Evolutionary conservation across 495 filamentous ascomycete species (phyloP).

Genomic region (Xylaria grammica): DNA sequence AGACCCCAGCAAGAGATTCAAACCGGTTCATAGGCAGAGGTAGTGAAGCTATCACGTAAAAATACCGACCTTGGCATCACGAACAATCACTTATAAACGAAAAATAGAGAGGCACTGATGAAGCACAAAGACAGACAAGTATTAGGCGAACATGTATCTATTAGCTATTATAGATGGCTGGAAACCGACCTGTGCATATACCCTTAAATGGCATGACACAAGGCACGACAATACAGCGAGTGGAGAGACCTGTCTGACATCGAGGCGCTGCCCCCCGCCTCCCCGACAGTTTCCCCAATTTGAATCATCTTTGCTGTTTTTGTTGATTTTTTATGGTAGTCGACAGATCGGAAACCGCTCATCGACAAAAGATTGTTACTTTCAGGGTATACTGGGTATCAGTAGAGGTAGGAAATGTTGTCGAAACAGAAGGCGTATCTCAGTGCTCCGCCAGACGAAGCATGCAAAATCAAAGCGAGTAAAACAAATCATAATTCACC

Average conservation of each 20-base stretch:
- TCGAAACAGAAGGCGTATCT: constrained; percentile 38
- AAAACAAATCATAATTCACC: constrained; percentile 40
- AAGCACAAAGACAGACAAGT: too few relatives aligned
- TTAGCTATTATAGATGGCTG: constrained; percentile 45
- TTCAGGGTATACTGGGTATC: constrained; percentile 46
- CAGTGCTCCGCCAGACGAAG: constrained; percentile 36
- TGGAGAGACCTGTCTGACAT: constrained; percentile 26
- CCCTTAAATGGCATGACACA: constrained; percentile 33
- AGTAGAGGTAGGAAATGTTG: constrained; percentile 42
- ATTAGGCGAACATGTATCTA: constrained; percentile 38
- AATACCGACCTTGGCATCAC: too few relatives aligned
- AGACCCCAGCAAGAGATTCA: too few relatives aligned
- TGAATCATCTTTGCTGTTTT: constrained; percentile 14
- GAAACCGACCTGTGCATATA: constrained; percentile 25
- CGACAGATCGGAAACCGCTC: constrained; percentile 9
- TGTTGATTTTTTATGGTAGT: background rate
- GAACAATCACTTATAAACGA: too few relatives aligned
- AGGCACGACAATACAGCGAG: constrained; percentile 21
- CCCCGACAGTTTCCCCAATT: background rate
- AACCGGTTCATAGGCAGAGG: too few relatives aligned
- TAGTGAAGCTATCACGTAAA: too few relatives aligned
- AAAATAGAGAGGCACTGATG: too few relatives aligned
- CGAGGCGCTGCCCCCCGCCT: constrained; percentile 4
- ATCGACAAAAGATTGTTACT: constrained; percentile 30
- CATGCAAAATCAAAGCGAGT: constrained; percentile 41